Conservation (phyloP, 2,329 filamentous ascomycete genomes). For the Colletotrichum sp. region DNA sequence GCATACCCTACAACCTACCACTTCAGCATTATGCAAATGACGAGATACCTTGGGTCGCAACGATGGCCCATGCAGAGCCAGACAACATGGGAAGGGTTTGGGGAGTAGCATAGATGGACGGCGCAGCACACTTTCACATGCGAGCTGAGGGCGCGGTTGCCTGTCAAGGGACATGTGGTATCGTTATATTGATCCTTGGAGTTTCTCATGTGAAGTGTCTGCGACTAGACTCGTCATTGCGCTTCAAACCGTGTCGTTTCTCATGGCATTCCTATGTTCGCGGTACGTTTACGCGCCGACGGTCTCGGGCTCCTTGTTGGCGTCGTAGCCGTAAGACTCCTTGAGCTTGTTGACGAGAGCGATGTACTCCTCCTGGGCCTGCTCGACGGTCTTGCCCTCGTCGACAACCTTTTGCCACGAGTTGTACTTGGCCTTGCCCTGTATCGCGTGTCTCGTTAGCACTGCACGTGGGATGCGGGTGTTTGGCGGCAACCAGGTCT, state of each 20-base stretch:
- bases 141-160: not conserved
- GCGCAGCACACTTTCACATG: not conserved
- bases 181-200: conserved; percentile 15
- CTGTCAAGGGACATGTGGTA: not conserved
- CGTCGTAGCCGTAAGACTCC: conserved; percentile 70
- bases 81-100: conserved; percentile 63
- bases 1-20: conserved; percentile 85
- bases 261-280: not conserved
- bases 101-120: not conserved
- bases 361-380: conserved; percentile 81
- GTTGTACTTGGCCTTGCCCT: conserved; percentile 82
- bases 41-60: conserved; percentile 82
- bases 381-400: conserved; percentile 62
- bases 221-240: not conserved
- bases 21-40: conserved; percentile 65
- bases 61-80: conserved; percentile 59
- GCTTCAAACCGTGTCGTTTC: conserved; percentile 12
- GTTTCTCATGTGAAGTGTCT: not conserved
- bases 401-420: conserved; percentile 77
- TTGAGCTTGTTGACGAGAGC: conserved; percentile 75
- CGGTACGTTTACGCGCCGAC: conserved; percentile 41
- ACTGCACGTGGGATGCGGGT: not conserved
- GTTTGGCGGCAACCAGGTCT: conserved; percentile 22
- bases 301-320: conserved; percentile 65
- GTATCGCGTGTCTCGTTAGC: conserved; percentile 16